phyloP scores from a whole-genome alignment of 2,329 filamentous ascomycete genomes.

The Cordyceps tenuipes region DNA sequence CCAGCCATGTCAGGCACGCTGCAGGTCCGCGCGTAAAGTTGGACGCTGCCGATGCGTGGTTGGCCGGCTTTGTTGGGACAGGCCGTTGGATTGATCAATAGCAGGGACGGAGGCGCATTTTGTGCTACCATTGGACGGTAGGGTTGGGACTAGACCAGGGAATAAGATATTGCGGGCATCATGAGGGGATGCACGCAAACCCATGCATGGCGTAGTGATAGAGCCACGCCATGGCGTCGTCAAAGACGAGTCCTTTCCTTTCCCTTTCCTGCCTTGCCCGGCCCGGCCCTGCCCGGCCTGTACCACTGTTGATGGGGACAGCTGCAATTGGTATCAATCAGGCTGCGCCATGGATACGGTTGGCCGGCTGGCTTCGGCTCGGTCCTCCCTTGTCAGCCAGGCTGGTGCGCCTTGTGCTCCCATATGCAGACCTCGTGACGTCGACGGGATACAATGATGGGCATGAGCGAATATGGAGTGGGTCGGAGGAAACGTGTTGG shows the following conservation, averaged over 20 bases:
- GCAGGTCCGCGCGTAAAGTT: constrained; percentile 9
- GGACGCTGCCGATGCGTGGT: constrained; percentile 6
- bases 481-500: neutral
- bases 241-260: neutral
- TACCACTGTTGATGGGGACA: neutral
- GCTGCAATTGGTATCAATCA: neutral
- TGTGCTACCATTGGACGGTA: constrained; percentile 9
- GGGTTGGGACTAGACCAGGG: neutral
- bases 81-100: constrained; percentile 11
- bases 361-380: constrained; percentile 6
- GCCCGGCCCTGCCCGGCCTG: too few relatives aligned
- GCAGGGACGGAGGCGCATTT: neutral
- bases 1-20: neutral
- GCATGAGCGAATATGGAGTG: neutral
- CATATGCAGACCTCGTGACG: neutral
- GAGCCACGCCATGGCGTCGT: constrained; percentile 4
- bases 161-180: constrained; percentile 5
- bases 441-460: neutral
- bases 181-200: neutral
- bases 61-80: constrained; percentile 7
- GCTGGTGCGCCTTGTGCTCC: neutral
- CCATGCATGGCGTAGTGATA: neutral
- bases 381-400: constrained; percentile 3
- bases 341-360: neutral
- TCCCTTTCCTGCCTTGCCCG: too few relatives aligned